Percentiles rank a stretch among this genome's conserved stretches.
Conservation (phyloP, 805 yeast species). For the Scheffersomyces lignosus region DNA sequence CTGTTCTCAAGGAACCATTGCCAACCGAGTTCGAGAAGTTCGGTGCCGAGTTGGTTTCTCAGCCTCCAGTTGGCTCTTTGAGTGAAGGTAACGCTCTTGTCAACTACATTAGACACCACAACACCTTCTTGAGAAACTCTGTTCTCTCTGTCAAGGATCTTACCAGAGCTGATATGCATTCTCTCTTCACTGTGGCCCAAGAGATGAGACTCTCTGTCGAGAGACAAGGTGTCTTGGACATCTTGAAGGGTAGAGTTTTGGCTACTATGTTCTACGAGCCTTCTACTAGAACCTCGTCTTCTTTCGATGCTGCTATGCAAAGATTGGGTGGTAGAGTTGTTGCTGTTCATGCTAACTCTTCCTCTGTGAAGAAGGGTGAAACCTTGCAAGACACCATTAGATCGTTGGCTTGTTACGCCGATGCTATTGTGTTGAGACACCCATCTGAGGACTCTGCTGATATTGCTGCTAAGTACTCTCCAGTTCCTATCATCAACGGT, state of each 20-base stretch:
- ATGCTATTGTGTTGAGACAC: constrained; percentile 96
- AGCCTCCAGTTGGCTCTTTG: constrained; percentile 69
- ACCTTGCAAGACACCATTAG: constrained; percentile 95
- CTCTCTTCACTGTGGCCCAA: constrained; percentile 94
- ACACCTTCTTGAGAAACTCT: constrained; percentile 87
- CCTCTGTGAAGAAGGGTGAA: constrained; percentile 98
- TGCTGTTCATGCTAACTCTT: constrained; percentile 76
- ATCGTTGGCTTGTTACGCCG: constrained; percentile 92
- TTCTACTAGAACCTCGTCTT: constrained; percentile 93
- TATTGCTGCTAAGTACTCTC: constrained; percentile 93
- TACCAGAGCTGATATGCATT: constrained; percentile 84
- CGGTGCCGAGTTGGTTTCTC: constrained; percentile 71
- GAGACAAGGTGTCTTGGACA: constrained; percentile 90
- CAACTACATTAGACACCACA: constrained; percentile 74
- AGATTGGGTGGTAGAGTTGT: constrained; percentile 98
- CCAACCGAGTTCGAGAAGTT: constrained; percentile 44
- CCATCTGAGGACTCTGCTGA: constrained; percentile 91
- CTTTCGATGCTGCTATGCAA: constrained; percentile 99
- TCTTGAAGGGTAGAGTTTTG: constrained; percentile 85
- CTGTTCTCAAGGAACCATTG: constrained; percentile 43
- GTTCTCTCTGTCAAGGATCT: constrained; percentile 87
- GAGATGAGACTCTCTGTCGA: constrained; percentile 97
- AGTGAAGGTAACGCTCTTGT: constrained; percentile 78
- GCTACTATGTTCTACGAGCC: constrained; percentile 98
- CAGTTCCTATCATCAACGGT: constrained; percentile 95